Percentiles rank a stretch among this genome's conserved stretches.
Conservation (phyloP, 2,329 filamentous ascomycete species). For the Graphilbum sp. region DNA sequence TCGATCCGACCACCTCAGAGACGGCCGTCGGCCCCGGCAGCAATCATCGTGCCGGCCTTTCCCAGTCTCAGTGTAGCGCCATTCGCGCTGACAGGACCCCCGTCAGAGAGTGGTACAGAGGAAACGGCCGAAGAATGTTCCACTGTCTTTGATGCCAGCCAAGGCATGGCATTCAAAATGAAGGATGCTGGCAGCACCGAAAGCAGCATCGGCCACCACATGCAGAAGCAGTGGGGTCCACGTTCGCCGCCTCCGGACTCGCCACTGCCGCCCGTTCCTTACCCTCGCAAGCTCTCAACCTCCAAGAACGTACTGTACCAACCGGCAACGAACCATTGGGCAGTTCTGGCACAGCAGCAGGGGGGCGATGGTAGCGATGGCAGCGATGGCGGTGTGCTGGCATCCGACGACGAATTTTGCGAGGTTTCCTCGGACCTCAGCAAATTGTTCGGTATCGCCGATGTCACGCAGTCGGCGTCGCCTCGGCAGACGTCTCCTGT, state of each 20-base stretch:
- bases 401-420: neutral
- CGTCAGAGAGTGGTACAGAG: neutral
- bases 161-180: too few relatives aligned
- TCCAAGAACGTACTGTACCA: neutral
- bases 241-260: constrained; percentile 3
- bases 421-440: neutral
- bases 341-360: too few relatives aligned
- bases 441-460: neutral
- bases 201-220: too few relatives aligned
- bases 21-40: neutral
- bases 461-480: too few relatives aligned
- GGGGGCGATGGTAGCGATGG: neutral
- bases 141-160: too few relatives aligned
- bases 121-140: too few relatives aligned
- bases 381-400: neutral
- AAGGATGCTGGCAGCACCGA: too few relatives aligned
- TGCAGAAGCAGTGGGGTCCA: constrained; percentile 1
- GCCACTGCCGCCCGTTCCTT: constrained; percentile 6
- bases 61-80: neutral
- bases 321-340: neutral
- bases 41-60: neutral
- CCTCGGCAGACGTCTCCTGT: neutral
- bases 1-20: constrained; percentile 4
- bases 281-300: neutral
- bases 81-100: neutral